Conservation (phyloP, 140 eudicot genomes). For the Cichorium intybus region DNA sequence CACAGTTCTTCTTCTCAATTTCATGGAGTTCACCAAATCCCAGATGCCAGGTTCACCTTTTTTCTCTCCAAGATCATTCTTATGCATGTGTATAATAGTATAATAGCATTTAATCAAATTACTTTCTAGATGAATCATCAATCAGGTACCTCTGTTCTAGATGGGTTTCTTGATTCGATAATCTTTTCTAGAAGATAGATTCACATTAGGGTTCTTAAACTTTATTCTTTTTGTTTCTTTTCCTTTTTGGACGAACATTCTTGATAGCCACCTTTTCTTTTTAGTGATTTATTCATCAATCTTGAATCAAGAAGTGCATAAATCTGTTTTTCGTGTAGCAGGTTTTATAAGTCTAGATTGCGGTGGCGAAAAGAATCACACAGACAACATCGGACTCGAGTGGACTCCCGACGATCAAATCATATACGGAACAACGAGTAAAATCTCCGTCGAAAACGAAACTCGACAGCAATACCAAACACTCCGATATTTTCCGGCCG, state of each 20-base stretch:
- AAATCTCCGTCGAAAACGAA: constrained; percentile 49
- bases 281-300: neutral
- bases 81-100: constrained; percentile 1
- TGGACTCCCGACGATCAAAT: constrained; percentile 65
- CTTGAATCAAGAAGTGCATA: neutral
- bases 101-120: no score
- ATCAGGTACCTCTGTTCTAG: constrained; percentile 7
- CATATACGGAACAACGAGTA: constrained; percentile 40
- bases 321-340: constrained; percentile 21
- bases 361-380: constrained; percentile 60
- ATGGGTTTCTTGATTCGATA: neutral
- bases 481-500: constrained; percentile 71
- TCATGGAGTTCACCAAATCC: constrained; percentile 43
- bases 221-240: constrained; percentile 3
- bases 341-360: constrained; percentile 79
- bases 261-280: constrained; percentile 9
- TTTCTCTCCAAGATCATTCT: neutral
- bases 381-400: constrained; percentile 58
- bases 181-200: neutral
- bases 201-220: constrained; percentile 26
- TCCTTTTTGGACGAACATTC: constrained; percentile 13
- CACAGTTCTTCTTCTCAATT: constrained; percentile 25
- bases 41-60: constrained; percentile 71
- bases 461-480: constrained; percentile 50
- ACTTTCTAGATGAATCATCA: neutral